A percentile compares a stretch with the other conserved stretches of the same genome.
phyloP scores from a whole-genome alignment of 1,284 basidiomycete genomes.

The Lentinula novae-zelandiae region DNA sequence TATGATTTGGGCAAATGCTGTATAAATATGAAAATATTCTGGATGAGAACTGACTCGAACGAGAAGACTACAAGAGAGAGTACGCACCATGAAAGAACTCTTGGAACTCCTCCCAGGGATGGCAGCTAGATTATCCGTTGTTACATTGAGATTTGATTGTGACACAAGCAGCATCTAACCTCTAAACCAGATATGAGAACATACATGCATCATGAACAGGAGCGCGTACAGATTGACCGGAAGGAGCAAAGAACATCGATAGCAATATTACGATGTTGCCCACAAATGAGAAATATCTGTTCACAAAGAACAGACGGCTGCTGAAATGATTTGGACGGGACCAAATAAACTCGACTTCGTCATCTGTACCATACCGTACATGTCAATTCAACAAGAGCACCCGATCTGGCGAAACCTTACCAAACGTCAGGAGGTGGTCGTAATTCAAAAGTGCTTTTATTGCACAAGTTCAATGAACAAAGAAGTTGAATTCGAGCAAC shows the following conservation, averaged over 20 bases:
- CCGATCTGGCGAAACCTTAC: not conserved
- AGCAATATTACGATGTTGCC: constrained; percentile 2
- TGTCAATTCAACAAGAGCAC: not conserved
- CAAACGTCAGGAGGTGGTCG: not conserved
- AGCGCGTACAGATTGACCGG: not conserved
- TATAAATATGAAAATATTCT: not conserved
- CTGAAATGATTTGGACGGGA: not conserved
- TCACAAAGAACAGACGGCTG: not conserved
- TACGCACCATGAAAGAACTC: not conserved
- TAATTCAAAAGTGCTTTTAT: not conserved
- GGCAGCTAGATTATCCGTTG: not conserved
- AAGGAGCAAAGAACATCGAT: constrained; percentile 1
- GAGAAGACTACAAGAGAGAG: not conserved
- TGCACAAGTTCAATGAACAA: not conserved
- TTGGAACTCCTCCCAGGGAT: constrained; percentile 4
- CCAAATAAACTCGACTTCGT: not conserved
- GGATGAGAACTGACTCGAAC: not conserved
- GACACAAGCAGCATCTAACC: not conserved
- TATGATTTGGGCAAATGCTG: not conserved
- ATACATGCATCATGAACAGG: not conserved
- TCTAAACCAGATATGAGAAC: not conserved
- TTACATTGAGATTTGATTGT: not conserved
- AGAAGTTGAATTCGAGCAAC: too few species aligned
- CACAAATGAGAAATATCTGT: constrained; percentile 3
- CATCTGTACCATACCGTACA: not conserved